Evolutionary conservation across 208 protist genomes (phyloP).

Genomic region (Trypanosomatidae sp.): DNA sequence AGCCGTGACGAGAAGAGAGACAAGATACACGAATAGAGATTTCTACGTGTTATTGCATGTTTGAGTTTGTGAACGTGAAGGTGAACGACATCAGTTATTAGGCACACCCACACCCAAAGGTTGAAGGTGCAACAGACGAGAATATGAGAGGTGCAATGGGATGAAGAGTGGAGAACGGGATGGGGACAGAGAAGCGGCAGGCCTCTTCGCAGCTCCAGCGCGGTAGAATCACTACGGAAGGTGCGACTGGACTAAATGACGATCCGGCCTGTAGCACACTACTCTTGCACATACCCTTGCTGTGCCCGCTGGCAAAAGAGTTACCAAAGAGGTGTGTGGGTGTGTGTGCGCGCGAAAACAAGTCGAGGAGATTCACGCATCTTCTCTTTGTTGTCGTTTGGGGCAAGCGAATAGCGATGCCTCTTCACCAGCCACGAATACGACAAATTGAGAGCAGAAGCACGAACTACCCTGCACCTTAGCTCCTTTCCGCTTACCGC

Average conservation of each 20-base stretch:
- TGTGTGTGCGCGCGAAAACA: neutral
- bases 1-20: neutral
- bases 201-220: neutral
- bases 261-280: neutral
- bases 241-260: neutral
- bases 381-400: neutral
- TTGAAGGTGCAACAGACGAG: neutral
- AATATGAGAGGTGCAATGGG: neutral
- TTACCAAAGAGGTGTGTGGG: neutral
- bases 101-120: neutral
- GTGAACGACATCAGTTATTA: neutral
- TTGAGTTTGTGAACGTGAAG: neutral
- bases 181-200: neutral
- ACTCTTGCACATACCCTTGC: neutral
- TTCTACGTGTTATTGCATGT: neutral
- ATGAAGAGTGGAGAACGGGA: neutral
- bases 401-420: neutral
- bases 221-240: neutral
- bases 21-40: neutral
- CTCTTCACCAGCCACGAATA: neutral
- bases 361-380: neutral
- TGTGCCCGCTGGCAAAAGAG: neutral
- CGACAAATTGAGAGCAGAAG: neutral
- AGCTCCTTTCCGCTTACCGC: neutral
- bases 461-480: neutral